Percentiles rank a stretch among this genome's conserved stretches.
phyloP scores from a whole-genome alignment of 164 flowering plant genomes.

The Platanus orientalis region DNA sequence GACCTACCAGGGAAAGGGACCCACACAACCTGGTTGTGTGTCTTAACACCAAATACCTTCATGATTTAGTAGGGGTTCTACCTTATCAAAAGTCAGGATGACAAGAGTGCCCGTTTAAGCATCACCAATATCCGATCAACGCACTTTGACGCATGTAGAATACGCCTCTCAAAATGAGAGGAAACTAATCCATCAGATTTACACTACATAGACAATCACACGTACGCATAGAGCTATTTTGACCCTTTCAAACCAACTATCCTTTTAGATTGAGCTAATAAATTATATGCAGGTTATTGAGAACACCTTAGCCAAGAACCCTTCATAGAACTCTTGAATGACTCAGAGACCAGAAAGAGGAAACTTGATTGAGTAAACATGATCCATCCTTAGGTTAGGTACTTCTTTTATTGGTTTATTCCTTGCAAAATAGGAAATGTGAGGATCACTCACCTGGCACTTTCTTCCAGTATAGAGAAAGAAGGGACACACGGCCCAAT shows the following conservation, averaged over 20 bases:
- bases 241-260: constrained; percentile 2
- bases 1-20: constrained; percentile 1
- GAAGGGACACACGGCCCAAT: too few species aligned
- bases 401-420: background rate
- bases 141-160: background rate
- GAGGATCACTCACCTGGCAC: background rate
- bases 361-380: constrained; percentile 3
- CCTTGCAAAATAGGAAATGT: background rate
- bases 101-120: too few species aligned
- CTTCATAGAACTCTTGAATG: constrained; percentile 3
- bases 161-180: background rate
- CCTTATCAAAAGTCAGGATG: too few species aligned
- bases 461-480: background rate
- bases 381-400: constrained; percentile 7
- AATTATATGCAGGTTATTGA: constrained; percentile 8
- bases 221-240: constrained; percentile 1
- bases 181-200: background rate
- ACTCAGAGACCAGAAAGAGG: constrained; percentile 4
- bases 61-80: background rate
- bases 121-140: background rate
- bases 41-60: background rate
- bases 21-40: background rate
- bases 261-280: constrained; percentile 6
- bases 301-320: constrained; percentile 10
- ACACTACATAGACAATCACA: background rate